A percentile compares a stretch with the other conserved stretches of the same genome.
Evolutionary conservation across 1,284 basidiomycete species (phyloP).

Genomic region (Trichosporon sp.): DNA sequence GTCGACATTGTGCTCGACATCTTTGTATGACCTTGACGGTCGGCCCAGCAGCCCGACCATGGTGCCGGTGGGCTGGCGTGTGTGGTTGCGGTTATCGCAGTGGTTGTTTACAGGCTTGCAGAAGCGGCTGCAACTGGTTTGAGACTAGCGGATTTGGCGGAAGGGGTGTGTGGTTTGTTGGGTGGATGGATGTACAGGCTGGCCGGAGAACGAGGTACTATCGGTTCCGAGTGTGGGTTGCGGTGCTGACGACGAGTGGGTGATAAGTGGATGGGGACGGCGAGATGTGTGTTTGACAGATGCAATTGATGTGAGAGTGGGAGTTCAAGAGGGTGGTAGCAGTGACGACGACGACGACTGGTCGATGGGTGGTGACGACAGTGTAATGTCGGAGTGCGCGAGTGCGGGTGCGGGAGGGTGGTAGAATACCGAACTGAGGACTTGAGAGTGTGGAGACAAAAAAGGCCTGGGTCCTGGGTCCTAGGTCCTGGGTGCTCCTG

Average conservation of each 20-base stretch:
- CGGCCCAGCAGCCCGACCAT: constrained; percentile 38
- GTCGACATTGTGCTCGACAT: constrained; percentile 46
- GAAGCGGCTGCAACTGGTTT: neutral
- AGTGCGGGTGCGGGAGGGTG: neutral
- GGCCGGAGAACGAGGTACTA: neutral
- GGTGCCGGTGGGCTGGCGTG: neutral
- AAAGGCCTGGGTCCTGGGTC: constrained; percentile 2
- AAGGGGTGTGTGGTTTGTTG: no score
- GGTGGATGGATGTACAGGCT: neutral
- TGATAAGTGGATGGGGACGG: neutral
- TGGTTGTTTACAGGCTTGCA: neutral
- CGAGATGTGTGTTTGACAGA: constrained; percentile 2
- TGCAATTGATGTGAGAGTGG: neutral
- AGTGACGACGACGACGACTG: neutral
- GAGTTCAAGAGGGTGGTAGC: neutral
- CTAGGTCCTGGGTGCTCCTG: neutral
- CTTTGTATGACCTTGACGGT: constrained; percentile 51
- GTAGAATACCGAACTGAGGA: constrained; percentile 1
- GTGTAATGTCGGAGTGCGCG: neutral
- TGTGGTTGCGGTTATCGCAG: neutral
- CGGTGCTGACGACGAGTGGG: neutral
- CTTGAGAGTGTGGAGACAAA: constrained; percentile 4
- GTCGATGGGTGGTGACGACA: neutral
- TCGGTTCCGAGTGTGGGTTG: constrained; percentile 3
- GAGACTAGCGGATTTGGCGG: neutral